Percentiles rank a stretch among this genome's conserved stretches.
Evolutionary conservation across 2,329 filamentous ascomycete species (phyloP).

Genomic region (Fusarium penzigii): DNA sequence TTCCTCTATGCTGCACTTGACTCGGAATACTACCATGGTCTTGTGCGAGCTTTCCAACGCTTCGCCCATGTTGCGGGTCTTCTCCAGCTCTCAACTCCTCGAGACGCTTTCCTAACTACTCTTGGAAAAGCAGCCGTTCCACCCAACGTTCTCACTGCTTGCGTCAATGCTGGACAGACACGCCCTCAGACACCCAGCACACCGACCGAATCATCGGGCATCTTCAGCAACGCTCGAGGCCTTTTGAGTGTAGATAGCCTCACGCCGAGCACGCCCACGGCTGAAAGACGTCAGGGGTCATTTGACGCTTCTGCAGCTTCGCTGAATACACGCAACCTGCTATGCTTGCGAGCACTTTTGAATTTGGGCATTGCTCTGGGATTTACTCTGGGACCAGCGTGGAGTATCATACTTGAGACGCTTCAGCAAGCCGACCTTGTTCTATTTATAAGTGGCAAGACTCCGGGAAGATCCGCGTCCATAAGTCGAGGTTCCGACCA

Average conservation of each 20-base stretch:
- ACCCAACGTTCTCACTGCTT: conserved; percentile 69
- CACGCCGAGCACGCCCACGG: conserved; percentile 54
- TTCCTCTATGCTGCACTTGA: conserved; percentile 92
- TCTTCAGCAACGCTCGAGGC: conserved; percentile 71
- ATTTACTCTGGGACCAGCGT: conserved; percentile 80
- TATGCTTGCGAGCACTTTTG: conserved; percentile 87
- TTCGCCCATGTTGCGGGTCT: conserved; percentile 94
- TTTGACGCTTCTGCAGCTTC: conserved; percentile 55
- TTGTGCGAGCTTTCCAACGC: conserved; percentile 92
- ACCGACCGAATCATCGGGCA: conserved; percentile 51
- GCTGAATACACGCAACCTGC: conserved; percentile 83
- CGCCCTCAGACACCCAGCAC: conserved; percentile 47
- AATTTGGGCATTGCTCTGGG: conserved; percentile 94
- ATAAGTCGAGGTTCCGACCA: conserved; percentile 48
- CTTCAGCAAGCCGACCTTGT: conserved; percentile 92
- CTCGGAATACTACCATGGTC: conserved; percentile 87
- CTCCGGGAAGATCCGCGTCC: conserved; percentile 52
- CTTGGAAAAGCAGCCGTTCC: conserved; percentile 92
- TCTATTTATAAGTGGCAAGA: conserved; percentile 64
- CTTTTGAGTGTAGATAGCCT: conserved; percentile 74
- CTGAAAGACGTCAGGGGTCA: conserved; percentile 62
- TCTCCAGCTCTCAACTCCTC: conserved; percentile 77
- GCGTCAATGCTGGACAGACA: conserved; percentile 50
- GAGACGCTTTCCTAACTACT: conserved; percentile 93
- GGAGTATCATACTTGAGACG: conserved; percentile 89